Evolutionary conservation across 306 rosid genomes (phyloP).

Genomic region (Dalbergia cultrata): DNA sequence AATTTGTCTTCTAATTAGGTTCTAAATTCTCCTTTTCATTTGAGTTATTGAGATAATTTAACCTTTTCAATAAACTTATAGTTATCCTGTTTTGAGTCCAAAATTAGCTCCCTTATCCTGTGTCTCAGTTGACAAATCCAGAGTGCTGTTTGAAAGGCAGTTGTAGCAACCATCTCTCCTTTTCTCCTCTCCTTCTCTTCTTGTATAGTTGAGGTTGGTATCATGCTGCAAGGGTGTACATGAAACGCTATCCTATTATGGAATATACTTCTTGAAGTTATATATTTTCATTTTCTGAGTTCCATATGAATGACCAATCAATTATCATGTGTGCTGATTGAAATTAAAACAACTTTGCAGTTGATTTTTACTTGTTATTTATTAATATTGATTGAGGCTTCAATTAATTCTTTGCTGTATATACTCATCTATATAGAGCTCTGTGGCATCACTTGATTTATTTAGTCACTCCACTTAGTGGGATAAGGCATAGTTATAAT

Average conservation of each 20-base stretch:
- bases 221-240: conserved; percentile 63
- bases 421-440: background rate
- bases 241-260: conserved; percentile 61
- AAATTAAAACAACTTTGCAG: conserved; percentile 28
- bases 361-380: conserved; percentile 31
- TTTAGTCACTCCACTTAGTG: background rate
- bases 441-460: no score
- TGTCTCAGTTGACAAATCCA: conserved; percentile 67
- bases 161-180: conserved; percentile 57
- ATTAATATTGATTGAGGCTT: background rate
- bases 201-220: conserved; percentile 74
- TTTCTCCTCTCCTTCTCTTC: conserved; percentile 40
- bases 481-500: background rate
- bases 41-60: conserved; percentile 68
- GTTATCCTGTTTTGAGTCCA: conserved; percentile 65
- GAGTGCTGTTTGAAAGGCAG: conserved; percentile 83
- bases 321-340: conserved; percentile 36
- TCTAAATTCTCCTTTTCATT: conserved; percentile 52
- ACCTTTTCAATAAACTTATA: conserved; percentile 70
- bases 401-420: background rate
- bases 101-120: conserved; percentile 53
- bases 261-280: conserved; percentile 65
- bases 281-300: conserved; percentile 41
- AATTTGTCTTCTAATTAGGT: conserved; percentile 65
- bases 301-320: conserved; percentile 30